phyloP scores from a whole-genome alignment of 768 basidiomycete genomes.

The Mycena sanguinolenta region DNA sequence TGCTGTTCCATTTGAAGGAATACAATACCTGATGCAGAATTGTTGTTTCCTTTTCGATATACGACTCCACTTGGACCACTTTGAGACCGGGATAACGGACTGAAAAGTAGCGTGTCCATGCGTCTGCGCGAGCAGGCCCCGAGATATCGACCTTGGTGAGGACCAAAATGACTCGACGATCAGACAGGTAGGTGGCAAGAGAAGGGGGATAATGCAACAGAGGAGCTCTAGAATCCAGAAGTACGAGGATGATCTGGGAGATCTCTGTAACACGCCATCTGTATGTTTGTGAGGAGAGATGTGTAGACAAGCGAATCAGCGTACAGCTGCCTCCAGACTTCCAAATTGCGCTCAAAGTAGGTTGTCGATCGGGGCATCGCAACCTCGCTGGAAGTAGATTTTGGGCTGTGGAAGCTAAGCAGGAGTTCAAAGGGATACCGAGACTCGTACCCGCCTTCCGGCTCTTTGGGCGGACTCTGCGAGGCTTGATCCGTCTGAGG shows the following conservation, averaged over 20 bases:
- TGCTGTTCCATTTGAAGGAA: background rate
- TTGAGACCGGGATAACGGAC: slow-evolving; percentile 64
- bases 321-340: slow-evolving; percentile 95
- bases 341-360: slow-evolving; percentile 90
- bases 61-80: slow-evolving; percentile 85
- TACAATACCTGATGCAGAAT: slow-evolving; percentile 51
- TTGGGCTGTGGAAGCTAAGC: slow-evolving; percentile 3
- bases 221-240: slow-evolving; percentile 93
- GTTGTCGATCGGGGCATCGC: slow-evolving; percentile 75
- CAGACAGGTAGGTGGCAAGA: slow-evolving; percentile 72
- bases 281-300: slow-evolving; percentile 32
- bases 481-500: too few species aligned
- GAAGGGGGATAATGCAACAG: slow-evolving; percentile 89
- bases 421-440: background rate
- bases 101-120: slow-evolving; percentile 77
- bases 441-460: slow-evolving; percentile 8
- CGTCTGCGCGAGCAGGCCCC: slow-evolving; percentile 70
- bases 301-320: slow-evolving; percentile 43
- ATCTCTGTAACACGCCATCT: slow-evolving; percentile 97
- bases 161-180: slow-evolving; percentile 74
- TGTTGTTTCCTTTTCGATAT: slow-evolving; percentile 63
- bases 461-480: background rate
- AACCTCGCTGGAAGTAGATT: background rate
- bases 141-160: slow-evolving; percentile 92
- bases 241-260: slow-evolving; percentile 87